These are phyloP conservation scores for Leccinum subtestaceum DNA, from an alignment of 768 basidiomycete genomes.

Conservation along the genomic window DNA sequence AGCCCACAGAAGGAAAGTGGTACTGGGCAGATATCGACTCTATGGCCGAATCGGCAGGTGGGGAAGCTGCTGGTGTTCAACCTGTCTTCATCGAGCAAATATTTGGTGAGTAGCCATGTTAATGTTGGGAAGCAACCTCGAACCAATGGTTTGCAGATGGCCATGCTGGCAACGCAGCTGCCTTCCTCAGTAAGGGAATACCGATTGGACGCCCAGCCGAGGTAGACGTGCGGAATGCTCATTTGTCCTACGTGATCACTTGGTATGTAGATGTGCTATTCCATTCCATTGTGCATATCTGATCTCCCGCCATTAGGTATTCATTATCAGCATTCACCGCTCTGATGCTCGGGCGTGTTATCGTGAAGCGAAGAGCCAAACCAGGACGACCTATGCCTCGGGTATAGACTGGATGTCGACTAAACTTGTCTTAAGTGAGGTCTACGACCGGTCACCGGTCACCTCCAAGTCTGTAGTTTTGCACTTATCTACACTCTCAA, in stretches of 20 bases:
- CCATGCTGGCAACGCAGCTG: slow-evolving; percentile 69
- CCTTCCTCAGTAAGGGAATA: slow-evolving; percentile 61
- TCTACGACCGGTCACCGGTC: not conserved
- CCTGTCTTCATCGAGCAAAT: slow-evolving; percentile 87
- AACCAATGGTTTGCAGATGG: slow-evolving; percentile 56
- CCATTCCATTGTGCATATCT: slow-evolving; percentile 6
- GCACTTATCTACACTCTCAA: not conserved
- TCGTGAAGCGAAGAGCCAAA: slow-evolving; percentile 52
- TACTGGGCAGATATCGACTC: slow-evolving; percentile 79
- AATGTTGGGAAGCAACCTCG: not conserved
- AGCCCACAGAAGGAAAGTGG: slow-evolving; percentile 78
- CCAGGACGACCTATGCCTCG: slow-evolving; percentile 58
- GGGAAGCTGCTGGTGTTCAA: slow-evolving; percentile 44
- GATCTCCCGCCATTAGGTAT: slow-evolving; percentile 56
- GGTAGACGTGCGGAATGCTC: slow-evolving; percentile 89
- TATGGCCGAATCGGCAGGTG: slow-evolving; percentile 79
- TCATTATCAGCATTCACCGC: slow-evolving; percentile 82
- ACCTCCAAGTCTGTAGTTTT: slow-evolving; percentile 4
- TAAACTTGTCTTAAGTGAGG: not conserved
- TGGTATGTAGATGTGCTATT: slow-evolving; percentile 54
- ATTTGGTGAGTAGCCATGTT: slow-evolving; percentile 58
- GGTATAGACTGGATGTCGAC: slow-evolving; percentile 16
- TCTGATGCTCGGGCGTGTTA: slow-evolving; percentile 72
- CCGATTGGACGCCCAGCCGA: slow-evolving; percentile 83
- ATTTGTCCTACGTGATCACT: slow-evolving; percentile 91